Percentiles rank a stretch among this genome's conserved stretches.
These are phyloP conservation scores for Nadsonia commutata DNA, from an alignment of 1,139 yeast genomes.

Conservation along the genomic window DNA sequence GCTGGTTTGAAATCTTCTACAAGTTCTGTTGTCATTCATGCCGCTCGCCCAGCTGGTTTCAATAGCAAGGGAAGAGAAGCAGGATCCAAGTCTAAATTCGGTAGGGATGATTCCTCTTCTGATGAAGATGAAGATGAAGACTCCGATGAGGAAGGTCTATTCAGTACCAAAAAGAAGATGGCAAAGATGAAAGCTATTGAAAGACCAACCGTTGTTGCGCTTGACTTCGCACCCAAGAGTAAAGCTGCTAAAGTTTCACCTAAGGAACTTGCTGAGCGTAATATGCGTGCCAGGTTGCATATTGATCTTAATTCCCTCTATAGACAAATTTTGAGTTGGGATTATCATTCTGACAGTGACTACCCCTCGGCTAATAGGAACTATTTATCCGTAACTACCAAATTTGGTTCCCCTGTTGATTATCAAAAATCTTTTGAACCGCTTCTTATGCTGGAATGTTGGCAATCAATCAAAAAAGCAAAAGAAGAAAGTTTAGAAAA, in stretches of 20 bases:
- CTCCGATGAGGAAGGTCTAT: slow-evolving; percentile 16
- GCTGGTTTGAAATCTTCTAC: slow-evolving; percentile 8
- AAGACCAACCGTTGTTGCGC: slow-evolving; percentile 5
- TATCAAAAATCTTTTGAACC: slow-evolving; percentile 66
- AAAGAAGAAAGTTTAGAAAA: slow-evolving; percentile 46
- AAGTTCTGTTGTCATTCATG: slow-evolving; percentile 28
- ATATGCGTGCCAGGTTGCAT: slow-evolving; percentile 66
- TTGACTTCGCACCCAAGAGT: slow-evolving; percentile 5
- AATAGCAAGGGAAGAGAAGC: slow-evolving; percentile 25
- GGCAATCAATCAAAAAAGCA: slow-evolving; percentile 78
- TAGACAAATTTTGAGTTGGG: slow-evolving; percentile 59
- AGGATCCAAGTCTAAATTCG: slow-evolving; percentile 16
- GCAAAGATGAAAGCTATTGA: slow-evolving; percentile 6
- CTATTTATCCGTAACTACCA: slow-evolving; percentile 29
- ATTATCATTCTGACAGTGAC: slow-evolving; percentile 41
- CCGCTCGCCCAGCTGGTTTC: slow-evolving; percentile 78
- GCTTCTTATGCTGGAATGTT: slow-evolving; percentile 70
- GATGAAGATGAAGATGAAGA: slow-evolving; percentile 19
- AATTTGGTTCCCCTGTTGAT: slow-evolving; percentile 42
- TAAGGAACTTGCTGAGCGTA: slow-evolving; percentile 53
- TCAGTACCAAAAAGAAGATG: slow-evolving; percentile 7
- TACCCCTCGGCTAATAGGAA: slow-evolving; percentile 37
- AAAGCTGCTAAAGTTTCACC: slow-evolving; percentile 1
- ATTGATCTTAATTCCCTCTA: slow-evolving; percentile 71
- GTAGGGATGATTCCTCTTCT: slow-evolving; percentile 9